Percentiles rank a stretch among this genome's conserved stretches.
Conservation (phyloP, 2,329 filamentous ascomycete species). For the Aspergillus calidoustus region DNA sequence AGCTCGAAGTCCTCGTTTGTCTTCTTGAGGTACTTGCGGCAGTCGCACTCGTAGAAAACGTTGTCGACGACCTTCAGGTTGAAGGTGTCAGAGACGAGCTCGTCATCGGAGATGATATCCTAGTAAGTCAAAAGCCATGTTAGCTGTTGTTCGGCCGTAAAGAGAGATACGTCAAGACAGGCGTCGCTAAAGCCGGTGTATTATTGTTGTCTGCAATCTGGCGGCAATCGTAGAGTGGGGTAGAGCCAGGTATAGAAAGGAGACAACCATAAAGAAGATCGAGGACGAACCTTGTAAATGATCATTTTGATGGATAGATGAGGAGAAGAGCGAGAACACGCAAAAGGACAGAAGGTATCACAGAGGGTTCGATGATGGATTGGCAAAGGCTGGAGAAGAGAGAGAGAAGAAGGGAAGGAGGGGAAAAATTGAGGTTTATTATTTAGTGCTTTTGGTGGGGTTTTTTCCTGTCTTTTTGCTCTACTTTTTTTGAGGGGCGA, state of each 20-base stretch:
- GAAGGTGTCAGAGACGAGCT: constrained; percentile 96
- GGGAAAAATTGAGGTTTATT: constrained; percentile 37
- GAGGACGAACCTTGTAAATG: constrained; percentile 67
- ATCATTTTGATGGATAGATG: constrained; percentile 65
- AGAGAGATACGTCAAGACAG: background rate
- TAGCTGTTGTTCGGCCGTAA: constrained; percentile 5
- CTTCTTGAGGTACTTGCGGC: constrained; percentile 83
- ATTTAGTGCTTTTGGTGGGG: constrained; percentile 30
- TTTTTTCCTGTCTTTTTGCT: constrained; percentile 20
- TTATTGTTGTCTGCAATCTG: constrained; percentile 7
- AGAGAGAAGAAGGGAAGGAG: constrained; percentile 35
- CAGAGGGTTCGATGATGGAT: constrained; percentile 26
- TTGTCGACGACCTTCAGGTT: constrained; percentile 79
- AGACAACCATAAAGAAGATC: background rate
- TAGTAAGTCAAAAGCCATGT: constrained; percentile 45
- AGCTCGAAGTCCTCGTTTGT: constrained; percentile 65
- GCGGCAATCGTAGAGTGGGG: constrained; percentile 15
- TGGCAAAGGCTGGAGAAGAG: constrained; percentile 32
- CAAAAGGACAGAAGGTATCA: constrained; percentile 27
- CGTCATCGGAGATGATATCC: constrained; percentile 89
- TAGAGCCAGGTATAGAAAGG: constrained; percentile 1
- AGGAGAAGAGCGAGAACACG: constrained; percentile 24
- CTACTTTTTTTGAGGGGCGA: constrained; percentile 5
- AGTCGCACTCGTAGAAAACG: constrained; percentile 87
- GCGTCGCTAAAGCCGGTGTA: background rate